A percentile compares a stretch with the other conserved stretches of the same genome.
Conservation (phyloP, 2,329 filamentous ascomycete genomes). For the Akanthomyces dipterigenus region DNA sequence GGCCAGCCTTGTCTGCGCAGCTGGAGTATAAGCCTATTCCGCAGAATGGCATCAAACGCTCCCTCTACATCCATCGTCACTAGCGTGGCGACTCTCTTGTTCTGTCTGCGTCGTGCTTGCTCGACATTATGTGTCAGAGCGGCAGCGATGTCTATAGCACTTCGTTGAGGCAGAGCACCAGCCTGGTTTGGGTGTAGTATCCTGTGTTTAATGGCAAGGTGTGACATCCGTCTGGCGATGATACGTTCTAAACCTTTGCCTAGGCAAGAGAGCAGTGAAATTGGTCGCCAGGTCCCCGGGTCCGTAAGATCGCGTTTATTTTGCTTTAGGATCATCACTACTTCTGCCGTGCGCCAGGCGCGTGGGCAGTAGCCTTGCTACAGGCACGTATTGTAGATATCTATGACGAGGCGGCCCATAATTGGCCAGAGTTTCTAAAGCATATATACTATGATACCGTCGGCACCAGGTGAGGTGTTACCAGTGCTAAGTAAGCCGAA, state of each 20-base stretch:
- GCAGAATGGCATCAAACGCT: constrained; percentile 1
- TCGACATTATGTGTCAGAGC: not conserved
- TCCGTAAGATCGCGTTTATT: no score
- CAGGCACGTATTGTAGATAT: no score
- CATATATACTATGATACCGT: constrained; percentile 18
- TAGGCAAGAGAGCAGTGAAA: no score
- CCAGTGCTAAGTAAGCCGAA: constrained; percentile 15
- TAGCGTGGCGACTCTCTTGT: not conserved
- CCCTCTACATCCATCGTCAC: constrained; percentile 3
- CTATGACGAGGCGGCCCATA: not conserved
- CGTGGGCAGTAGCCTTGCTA: no score
- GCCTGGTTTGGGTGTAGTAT: not conserved
- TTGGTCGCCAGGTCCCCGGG: no score
- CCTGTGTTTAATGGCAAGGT: not conserved
- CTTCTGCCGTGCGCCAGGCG: no score
- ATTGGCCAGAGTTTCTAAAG: constrained; percentile 7
- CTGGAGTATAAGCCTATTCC: not conserved
- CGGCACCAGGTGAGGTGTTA: constrained; percentile 17
- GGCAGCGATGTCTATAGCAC: not conserved
- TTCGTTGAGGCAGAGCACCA: not conserved
- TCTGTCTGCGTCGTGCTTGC: not conserved
- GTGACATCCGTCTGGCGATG: no score
- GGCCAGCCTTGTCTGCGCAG: not conserved
- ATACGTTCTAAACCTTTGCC: no score
- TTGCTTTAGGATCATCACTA: no score